Evolutionary conservation across 306 rosid genomes (phyloP).

Genomic region (Cucurbita maxima): DNA sequence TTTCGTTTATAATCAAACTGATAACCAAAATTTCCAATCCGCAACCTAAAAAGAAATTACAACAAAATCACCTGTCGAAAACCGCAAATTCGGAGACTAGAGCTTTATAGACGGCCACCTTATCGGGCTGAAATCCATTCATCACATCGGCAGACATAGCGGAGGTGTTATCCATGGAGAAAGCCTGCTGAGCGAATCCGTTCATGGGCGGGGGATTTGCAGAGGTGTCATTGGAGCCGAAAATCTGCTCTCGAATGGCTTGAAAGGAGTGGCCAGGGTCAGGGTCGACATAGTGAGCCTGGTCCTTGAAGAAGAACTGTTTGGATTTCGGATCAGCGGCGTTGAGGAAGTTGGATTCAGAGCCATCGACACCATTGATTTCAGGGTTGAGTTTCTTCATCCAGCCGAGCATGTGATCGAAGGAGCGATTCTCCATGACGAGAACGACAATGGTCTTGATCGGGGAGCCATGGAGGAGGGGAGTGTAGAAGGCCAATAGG

Average conservation of each 20-base stretch:
- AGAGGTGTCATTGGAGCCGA: constrained; percentile 36
- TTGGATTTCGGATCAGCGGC: constrained; percentile 36
- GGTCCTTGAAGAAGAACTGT: constrained; percentile 26
- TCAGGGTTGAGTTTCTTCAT: constrained; percentile 62
- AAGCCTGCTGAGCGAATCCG: constrained; percentile 78
- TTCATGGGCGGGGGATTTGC: constrained; percentile 59
- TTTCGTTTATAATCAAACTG: neutral
- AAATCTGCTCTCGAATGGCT: constrained; percentile 68
- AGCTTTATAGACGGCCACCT: constrained; percentile 41
- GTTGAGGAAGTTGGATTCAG: constrained; percentile 27
- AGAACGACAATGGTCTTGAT: constrained; percentile 64
- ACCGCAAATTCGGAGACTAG: constrained; percentile 75
- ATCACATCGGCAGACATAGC: constrained; percentile 43
- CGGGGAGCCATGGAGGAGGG: constrained; percentile 19
- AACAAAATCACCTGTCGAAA: constrained; percentile 47
- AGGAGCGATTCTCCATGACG: constrained; percentile 89
- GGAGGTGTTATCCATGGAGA: constrained; percentile 50
- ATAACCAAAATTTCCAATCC: neutral
- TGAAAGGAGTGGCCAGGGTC: constrained; percentile 93
- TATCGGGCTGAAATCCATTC: constrained; percentile 62
- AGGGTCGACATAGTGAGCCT: constrained; percentile 54
- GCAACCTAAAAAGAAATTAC: neutral
- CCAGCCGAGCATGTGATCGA: constrained; percentile 98
- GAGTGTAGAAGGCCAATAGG: neutral
- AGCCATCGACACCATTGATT: constrained; percentile 69